A percentile compares a stretch with the other conserved stretches of the same genome.
Conservation (phyloP, 176 grass and related monocot genomes). For the Oryza meridionalis region DNA sequence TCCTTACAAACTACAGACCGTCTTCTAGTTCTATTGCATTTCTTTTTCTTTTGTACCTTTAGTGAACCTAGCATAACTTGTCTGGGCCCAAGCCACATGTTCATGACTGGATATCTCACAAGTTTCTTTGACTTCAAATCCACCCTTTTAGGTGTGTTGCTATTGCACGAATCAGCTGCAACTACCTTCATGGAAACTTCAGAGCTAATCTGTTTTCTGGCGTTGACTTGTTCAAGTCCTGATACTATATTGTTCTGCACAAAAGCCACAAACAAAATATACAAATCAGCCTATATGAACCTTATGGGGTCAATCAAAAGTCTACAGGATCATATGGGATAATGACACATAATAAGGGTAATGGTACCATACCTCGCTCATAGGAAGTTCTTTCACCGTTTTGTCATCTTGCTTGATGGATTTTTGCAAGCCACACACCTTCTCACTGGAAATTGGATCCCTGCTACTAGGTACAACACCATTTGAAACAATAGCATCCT, state of each 20-base stretch:
- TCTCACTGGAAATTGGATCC: slow-evolving; percentile 3
- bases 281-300: not conserved
- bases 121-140: slow-evolving; percentile 57
- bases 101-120: slow-evolving; percentile 58
- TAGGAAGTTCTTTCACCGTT: slow-evolving; percentile 9
- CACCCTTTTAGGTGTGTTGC: slow-evolving; percentile 13
- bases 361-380: slow-evolving; percentile 15
- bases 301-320: not conserved
- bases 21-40: slow-evolving; percentile 60
- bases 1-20: slow-evolving; percentile 23
- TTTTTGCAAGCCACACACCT: slow-evolving; percentile 5
- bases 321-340: not conserved
- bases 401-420: slow-evolving; percentile 29
- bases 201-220: slow-evolving; percentile 17
- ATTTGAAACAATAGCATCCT: slow-evolving; percentile 48
- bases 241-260: slow-evolving; percentile 29
- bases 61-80: slow-evolving; percentile 54
- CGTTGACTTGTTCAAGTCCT: not conserved
- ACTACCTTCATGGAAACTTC: slow-evolving; percentile 9
- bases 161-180: slow-evolving; percentile 18
- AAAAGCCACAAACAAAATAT: not conserved
- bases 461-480: not conserved
- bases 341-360: not conserved
- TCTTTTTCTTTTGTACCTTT: slow-evolving; percentile 57
- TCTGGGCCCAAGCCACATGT: slow-evolving; percentile 58